phyloP scores from a whole-genome alignment of 768 basidiomycete genomes.

The Butyriboletus loyo region DNA sequence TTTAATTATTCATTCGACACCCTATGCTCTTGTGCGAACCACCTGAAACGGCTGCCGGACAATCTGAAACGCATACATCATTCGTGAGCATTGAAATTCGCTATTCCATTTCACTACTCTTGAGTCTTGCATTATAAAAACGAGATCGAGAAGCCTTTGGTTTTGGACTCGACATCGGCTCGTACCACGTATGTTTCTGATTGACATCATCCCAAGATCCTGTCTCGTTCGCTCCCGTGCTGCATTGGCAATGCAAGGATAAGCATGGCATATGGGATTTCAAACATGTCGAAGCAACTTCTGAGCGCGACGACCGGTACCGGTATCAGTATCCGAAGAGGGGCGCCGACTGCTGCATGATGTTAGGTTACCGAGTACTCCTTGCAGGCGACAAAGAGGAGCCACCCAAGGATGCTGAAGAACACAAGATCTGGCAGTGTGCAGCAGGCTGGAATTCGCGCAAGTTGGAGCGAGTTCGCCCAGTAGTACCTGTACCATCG shows the following conservation, averaged over 20 bases:
- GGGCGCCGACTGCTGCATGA: background rate
- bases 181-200: background rate
- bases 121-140: background rate
- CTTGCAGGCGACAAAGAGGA: background rate
- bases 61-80: background rate
- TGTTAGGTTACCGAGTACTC: background rate
- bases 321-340: background rate
- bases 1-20: background rate
- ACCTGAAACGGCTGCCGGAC: background rate
- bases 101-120: background rate
- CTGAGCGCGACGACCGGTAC: background rate
- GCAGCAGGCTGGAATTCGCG: background rate
- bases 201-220: background rate
- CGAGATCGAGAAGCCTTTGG: background rate
- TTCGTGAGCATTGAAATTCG: background rate
- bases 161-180: background rate
- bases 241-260: background rate
- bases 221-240: too few relatives aligned
- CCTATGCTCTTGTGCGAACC: background rate
- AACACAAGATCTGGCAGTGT: too few relatives aligned
- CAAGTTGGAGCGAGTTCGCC: background rate
- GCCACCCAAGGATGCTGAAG: too few relatives aligned
- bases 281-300: background rate
- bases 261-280: too few relatives aligned
- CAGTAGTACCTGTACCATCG: background rate